Conservation (phyloP, 352 stramenopile species). For the Phytopythium ostracodes region DNA sequence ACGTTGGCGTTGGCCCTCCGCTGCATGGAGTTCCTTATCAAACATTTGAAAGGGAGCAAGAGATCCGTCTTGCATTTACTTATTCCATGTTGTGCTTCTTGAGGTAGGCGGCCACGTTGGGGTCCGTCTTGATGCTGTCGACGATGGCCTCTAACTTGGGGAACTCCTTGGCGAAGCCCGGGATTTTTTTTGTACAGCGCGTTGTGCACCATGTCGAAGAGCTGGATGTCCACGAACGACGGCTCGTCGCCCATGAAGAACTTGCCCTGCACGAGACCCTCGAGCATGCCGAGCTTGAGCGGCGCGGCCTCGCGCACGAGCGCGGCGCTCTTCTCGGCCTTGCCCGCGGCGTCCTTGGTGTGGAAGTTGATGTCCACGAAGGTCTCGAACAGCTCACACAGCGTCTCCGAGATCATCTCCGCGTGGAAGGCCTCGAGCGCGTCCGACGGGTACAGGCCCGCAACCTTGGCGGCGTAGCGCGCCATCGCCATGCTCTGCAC, state of each 20-base stretch:
- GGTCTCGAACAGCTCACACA: conserved; percentile 21
- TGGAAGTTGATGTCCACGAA: conserved; percentile 29
- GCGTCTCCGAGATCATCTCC: conserved; percentile 36
- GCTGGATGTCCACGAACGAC: conserved; percentile 32
- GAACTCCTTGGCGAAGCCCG: conserved; percentile 23
- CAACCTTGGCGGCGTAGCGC: conserved; percentile 45
- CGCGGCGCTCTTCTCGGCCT: conserved; percentile 27
- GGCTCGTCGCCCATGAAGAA: conserved; percentile 36
- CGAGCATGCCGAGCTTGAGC: conserved; percentile 22
- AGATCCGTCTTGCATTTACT: conserved; percentile 8
- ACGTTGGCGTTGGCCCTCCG: no score
- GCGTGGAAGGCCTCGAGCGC: conserved; percentile 30
- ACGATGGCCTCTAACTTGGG: conserved; percentile 32
- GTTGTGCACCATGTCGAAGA: conserved; percentile 43
- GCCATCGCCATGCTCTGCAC: conserved; percentile 53
- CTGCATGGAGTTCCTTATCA: no score
- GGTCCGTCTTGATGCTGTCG: conserved; percentile 26
- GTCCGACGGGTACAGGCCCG: conserved; percentile 43
- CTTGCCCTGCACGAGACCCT: conserved; percentile 23
- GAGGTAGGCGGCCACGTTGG: conserved; percentile 29
- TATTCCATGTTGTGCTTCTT: conserved; percentile 17
- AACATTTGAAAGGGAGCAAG: no score
- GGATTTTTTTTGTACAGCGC: conserved; percentile 17
- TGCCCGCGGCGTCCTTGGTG: conserved; percentile 24
- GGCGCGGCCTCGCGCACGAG: conserved; percentile 26